phyloP scores from a whole-genome alignment of 108 stramenopile species.

The Schizochytrium sp. region DNA sequence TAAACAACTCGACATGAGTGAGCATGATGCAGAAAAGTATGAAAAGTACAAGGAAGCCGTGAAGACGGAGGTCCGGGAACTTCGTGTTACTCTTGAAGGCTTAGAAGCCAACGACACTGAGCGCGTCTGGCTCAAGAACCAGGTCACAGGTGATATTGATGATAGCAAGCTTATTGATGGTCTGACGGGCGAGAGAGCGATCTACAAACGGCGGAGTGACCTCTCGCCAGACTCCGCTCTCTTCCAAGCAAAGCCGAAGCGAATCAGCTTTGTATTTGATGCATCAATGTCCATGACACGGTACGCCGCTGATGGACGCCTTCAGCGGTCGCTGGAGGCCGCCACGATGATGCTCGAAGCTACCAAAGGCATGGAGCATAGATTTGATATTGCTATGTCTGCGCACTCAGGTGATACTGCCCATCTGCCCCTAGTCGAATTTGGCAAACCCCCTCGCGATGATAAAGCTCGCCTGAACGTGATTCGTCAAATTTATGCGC shows the following conservation, averaged over 20 bases:
- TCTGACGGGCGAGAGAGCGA: slow-evolving; percentile 83
- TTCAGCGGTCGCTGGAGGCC: slow-evolving; percentile 84
- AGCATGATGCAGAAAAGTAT: slow-evolving; percentile 83
- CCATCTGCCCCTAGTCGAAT: slow-evolving; percentile 10
- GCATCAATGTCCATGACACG: slow-evolving; percentile 85
- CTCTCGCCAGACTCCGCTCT: slow-evolving; percentile 66
- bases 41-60: slow-evolving; percentile 75
- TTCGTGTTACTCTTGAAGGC: slow-evolving; percentile 77
- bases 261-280: slow-evolving; percentile 81
- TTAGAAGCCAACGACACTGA: slow-evolving; percentile 78
- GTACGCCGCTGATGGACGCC: slow-evolving; percentile 85
- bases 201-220: slow-evolving; percentile 84
- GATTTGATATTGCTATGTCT: slow-evolving; percentile 73
- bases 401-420: slow-evolving; percentile 81
- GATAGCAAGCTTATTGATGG: slow-evolving; percentile 85
- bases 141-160: slow-evolving; percentile 85
- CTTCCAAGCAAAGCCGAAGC: slow-evolving; percentile 17
- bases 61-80: slow-evolving; percentile 74
- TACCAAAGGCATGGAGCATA: slow-evolving; percentile 75
- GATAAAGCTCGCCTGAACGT: slow-evolving; percentile 80
- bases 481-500: slow-evolving; percentile 83
- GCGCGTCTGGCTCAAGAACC: slow-evolving; percentile 83
- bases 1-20: slow-evolving; percentile 82
- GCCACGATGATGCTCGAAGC: slow-evolving; percentile 85
- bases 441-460: slow-evolving; percentile 70